Evolutionary conservation across 805 yeast genomes (phyloP).

Genomic region (Allodekkera sacchari): DNA sequence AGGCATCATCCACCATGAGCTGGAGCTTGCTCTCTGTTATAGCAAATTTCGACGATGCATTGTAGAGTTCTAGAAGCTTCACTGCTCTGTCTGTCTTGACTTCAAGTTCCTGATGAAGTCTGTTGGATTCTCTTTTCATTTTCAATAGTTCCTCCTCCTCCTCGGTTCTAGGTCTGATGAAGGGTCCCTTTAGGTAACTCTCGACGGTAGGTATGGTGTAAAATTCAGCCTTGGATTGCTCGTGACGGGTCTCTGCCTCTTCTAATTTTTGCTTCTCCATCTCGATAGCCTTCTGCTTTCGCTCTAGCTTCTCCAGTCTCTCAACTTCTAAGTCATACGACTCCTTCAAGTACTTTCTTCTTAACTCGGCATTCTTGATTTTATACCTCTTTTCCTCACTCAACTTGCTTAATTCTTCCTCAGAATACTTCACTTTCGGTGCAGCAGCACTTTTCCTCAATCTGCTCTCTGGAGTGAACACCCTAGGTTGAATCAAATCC

Average conservation of each 20-base stretch:
- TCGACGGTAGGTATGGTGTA: slow-evolving; percentile 79
- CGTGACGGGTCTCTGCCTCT: slow-evolving; percentile 20
- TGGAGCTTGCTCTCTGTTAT: slow-evolving; percentile 62
- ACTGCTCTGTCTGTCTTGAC: slow-evolving; percentile 46
- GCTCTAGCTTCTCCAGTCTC: slow-evolving; percentile 25
- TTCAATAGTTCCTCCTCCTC: slow-evolving; percentile 54
- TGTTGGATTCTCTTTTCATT: slow-evolving; percentile 60
- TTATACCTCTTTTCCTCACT: slow-evolving; percentile 37
- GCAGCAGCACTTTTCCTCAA: slow-evolving; percentile 43
- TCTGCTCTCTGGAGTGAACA: slow-evolving; percentile 51
- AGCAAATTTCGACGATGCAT: slow-evolving; percentile 59
- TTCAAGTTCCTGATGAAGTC: slow-evolving; percentile 45
- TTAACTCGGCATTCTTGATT: slow-evolving; percentile 48
- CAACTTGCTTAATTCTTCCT: slow-evolving; percentile 26
- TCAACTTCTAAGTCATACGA: slow-evolving; percentile 37
- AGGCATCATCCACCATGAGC: slow-evolving; percentile 48
- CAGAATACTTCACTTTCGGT: slow-evolving; percentile 29
- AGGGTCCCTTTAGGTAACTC: slow-evolving; percentile 53
- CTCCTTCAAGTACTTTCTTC: slow-evolving; percentile 63
- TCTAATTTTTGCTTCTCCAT: slow-evolving; percentile 22
- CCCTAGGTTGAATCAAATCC: slow-evolving; percentile 42
- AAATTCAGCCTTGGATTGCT: slow-evolving; percentile 42
- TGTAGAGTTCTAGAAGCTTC: slow-evolving; percentile 61
- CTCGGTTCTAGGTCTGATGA: slow-evolving; percentile 63
- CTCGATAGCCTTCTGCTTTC: slow-evolving; percentile 18